Evolutionary conservation across 768 basidiomycete species (phyloP).

Genomic region (Hydnomerulius pinastri): DNA sequence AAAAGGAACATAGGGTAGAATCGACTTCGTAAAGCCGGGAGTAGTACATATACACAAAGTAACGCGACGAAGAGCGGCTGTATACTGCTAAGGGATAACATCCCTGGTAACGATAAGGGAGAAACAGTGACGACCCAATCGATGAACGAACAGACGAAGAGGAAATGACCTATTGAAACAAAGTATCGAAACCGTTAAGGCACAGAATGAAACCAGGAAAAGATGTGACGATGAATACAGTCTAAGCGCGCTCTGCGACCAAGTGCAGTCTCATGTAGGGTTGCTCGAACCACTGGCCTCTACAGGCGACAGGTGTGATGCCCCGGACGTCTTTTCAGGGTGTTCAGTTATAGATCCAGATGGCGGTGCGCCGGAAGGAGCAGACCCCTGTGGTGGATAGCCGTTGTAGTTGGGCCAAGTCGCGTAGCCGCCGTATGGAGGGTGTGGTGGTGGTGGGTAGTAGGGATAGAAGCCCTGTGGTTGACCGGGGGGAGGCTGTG

Average conservation of each 20-base stretch:
- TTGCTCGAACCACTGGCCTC: constrained; percentile 19
- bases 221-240: constrained; percentile 22
- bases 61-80: constrained; percentile 12
- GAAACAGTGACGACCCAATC: neutral
- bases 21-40: constrained; percentile 5
- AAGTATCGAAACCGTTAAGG: constrained; percentile 13
- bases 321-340: constrained; percentile 29
- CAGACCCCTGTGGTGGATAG: constrained; percentile 31
- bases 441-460: constrained; percentile 30
- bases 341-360: constrained; percentile 16
- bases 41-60: constrained; percentile 34
- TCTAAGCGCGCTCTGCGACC: constrained; percentile 17
- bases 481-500: constrained; percentile 14
- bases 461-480: constrained; percentile 33
- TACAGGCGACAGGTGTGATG: constrained; percentile 6
- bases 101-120: constrained; percentile 13
- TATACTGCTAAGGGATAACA: constrained; percentile 26
- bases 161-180: constrained; percentile 30
- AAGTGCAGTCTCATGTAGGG: constrained; percentile 19
- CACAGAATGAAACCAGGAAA: constrained; percentile 11
- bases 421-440: constrained; percentile 31
- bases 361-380: constrained; percentile 22
- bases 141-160: constrained; percentile 12
- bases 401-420: constrained; percentile 31
- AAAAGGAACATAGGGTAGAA: constrained; percentile 23